Base-by-base conservation (phyloP, 768 basidiomycete genomes). In the Panaeolus cyanescens region DNA sequence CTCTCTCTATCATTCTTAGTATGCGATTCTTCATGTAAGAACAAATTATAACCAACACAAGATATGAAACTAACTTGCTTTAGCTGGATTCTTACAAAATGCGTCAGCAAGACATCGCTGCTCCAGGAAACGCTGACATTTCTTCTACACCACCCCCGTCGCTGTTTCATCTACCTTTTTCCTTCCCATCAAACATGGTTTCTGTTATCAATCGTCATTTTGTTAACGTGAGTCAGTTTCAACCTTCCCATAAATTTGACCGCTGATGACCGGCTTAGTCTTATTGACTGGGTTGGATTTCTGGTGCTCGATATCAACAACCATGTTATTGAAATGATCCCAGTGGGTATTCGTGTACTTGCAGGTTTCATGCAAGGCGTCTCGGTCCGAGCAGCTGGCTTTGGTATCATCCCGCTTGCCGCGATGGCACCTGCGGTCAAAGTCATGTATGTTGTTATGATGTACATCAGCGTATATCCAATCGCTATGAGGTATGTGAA, bases 181-280 rank as follows among this genome's bases (percentile, higher is more conserved):
- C 95, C 95, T 0, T 88, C 93, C 0, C 93, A 95, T 68, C 95
- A 97, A 70, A 97, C 95, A 3, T 95, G 94, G 93, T 92, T 96
- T 66, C 84, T 97, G 5, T 63, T 93, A 1, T 83, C 84, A 1
- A 72, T 96, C 22, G 79, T 97, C 22, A 34, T 91, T 3, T 64
- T 77, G 0, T 75, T 96, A 33, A 93, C 86, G 94, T 95, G 68
- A 56, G 87, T 70, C n/a, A n/a, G n/a, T n/a, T n/a, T n/a, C n/a
- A n/a, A n/a, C n/a, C n/a, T n/a, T 32, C 25, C 22, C 12, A 9
- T 42, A 6, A 25, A 5, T 2, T 53, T 15, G 33, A 22, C 3
- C 3, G 30, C 32, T 32, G 20, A 30, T 56, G 9, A 9, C 17
- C 32, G n/a, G 34, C 37, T 28, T 60, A 95, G 93, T 39, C 67